phyloP scores from a whole-genome alignment of 331 rosid species.

The Malus hybrid region DNA sequence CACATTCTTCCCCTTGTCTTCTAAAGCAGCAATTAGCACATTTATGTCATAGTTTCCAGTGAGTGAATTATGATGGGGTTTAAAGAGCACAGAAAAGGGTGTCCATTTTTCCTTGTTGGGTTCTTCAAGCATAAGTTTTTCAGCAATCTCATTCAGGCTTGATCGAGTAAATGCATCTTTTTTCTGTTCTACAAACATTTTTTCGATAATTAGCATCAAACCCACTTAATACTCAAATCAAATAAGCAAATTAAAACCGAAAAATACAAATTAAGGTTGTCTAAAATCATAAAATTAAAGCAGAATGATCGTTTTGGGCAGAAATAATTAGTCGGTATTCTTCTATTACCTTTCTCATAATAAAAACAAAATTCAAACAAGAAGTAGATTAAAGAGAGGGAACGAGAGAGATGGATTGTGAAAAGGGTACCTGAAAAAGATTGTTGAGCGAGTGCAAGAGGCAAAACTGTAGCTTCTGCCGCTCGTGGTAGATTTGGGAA shows the following conservation, averaged over 20 bases:
- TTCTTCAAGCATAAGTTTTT: slow-evolving; percentile 48
- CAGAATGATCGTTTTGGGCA: background rate
- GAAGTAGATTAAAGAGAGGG: background rate
- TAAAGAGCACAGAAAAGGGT: slow-evolving; percentile 48
- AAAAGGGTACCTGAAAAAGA: slow-evolving; percentile 68
- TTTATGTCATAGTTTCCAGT: slow-evolving; percentile 93
- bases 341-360: background rate
- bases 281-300: background rate
- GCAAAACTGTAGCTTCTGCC: slow-evolving; percentile 75
- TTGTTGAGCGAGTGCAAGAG: slow-evolving; percentile 81
- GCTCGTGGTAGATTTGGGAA: slow-evolving; percentile 67
- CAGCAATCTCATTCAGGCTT: slow-evolving; percentile 63
- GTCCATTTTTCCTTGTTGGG: slow-evolving; percentile 52
- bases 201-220: background rate
- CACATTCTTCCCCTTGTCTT: slow-evolving; percentile 65
- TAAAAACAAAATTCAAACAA: background rate
- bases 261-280: background rate
- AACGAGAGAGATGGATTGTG: background rate
- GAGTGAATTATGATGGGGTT: slow-evolving; percentile 70
- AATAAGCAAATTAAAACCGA: background rate
- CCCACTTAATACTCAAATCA: slow-evolving; percentile 11
- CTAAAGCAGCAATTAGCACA: slow-evolving; percentile 71
- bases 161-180: slow-evolving; percentile 59
- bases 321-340: background rate
- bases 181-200: slow-evolving; percentile 31